Conservation (phyloP, 176 grass and related monocot species). For the Canna indica region DNA sequence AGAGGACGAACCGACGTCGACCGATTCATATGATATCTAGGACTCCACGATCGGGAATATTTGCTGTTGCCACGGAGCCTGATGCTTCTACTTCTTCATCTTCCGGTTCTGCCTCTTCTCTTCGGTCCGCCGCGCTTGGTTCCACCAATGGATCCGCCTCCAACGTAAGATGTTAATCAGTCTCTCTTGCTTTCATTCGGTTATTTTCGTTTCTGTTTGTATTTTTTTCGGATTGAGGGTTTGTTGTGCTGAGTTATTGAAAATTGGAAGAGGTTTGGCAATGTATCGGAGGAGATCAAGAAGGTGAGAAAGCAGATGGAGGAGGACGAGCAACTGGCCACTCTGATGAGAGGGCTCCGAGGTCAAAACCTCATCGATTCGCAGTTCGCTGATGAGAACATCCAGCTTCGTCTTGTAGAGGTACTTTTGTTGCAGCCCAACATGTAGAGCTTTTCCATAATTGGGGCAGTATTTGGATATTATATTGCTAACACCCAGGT, state of each 20-base stretch:
- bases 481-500: background rate
- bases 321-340: slow-evolving; percentile 86
- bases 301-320: slow-evolving; percentile 95
- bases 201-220: background rate
- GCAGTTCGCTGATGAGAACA: slow-evolving; percentile 64
- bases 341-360: slow-evolving; percentile 85
- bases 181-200: background rate
- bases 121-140: background rate
- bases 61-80: slow-evolving; percentile 60
- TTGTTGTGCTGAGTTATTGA: background rate
- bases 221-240: background rate
- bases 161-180: slow-evolving; percentile 35
- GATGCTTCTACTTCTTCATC: background rate
- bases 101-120: background rate
- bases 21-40: background rate
- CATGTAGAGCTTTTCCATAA: background rate
- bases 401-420: slow-evolving; percentile 72
- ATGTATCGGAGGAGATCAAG: slow-evolving; percentile 83
- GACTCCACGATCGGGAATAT: slow-evolving; percentile 19
- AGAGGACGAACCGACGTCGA: background rate
- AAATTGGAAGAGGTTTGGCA: slow-evolving; percentile 53
- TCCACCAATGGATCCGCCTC: slow-evolving; percentile 26
- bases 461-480: background rate
- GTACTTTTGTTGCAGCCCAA: slow-evolving; percentile 20
- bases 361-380: slow-evolving; percentile 80